phyloP scores from a whole-genome alignment of 163 green algal genomes.

The Dunaliella salina region DNA sequence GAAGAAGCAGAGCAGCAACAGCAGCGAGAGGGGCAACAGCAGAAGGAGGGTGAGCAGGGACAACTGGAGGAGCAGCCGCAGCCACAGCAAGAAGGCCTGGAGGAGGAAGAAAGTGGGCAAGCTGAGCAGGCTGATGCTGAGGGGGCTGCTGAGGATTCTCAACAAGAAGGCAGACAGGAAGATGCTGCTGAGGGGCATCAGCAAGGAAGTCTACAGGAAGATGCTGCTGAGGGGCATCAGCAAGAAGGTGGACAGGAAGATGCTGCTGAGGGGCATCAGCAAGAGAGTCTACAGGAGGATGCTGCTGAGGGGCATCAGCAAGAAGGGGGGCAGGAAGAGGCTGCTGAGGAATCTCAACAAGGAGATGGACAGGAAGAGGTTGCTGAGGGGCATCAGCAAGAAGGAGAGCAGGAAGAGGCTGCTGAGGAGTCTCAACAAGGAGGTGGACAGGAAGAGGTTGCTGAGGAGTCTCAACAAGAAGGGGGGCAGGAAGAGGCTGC shows the following conservation, averaged over 20 bases:
- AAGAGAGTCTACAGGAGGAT: neutral
- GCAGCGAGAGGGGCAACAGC: neutral
- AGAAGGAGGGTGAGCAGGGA: neutral
- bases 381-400: neutral
- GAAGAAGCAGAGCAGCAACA: neutral
- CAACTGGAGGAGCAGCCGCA: neutral
- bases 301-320: neutral
- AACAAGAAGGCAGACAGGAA: conserved; percentile 1
- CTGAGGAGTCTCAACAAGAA: neutral
- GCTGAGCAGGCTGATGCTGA: too few species aligned
- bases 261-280: neutral
- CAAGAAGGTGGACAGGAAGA: conserved; percentile 3
- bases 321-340: neutral
- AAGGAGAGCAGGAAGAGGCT: conserved; percentile 1
- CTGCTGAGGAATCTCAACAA: neutral
- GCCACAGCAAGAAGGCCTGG: neutral
- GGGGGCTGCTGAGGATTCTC: neutral
- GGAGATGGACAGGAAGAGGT: neutral
- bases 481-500: neutral
- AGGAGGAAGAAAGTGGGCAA: neutral
- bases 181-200: neutral
- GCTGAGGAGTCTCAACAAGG: neutral
- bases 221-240: neutral
- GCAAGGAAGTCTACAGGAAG: neutral
- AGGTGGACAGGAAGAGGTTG: neutral